Base-by-base conservation (phyloP, 78 protist species). In the Dictyostelium intermedium region DNA sequence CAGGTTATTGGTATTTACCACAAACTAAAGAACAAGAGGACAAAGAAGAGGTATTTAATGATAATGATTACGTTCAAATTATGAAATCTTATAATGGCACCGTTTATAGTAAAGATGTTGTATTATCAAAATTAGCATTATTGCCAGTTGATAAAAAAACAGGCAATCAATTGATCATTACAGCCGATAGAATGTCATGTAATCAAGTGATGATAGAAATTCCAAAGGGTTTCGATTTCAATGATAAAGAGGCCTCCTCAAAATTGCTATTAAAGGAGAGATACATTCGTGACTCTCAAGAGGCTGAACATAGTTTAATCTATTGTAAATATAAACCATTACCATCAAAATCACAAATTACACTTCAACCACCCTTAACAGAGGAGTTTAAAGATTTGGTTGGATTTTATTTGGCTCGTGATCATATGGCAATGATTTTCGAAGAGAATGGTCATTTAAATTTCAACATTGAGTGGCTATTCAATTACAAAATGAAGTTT, bases 381-480 rank as follows among this genome's bases (percentile, higher is more conserved):
- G 66, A 79, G 25, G 34, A 23, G 47, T n/a, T 80, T 23, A 37
- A 80, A 74, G 60, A 63, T 39, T 10, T 89, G 9, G 4, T 60
- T 70, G 94, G 94, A 43, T 27, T 63, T 45, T 89, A 89, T 89
- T 18, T 25, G 13, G 82, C 94, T 6, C 63, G 69, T 35, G 85
- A 89, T 27, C 94, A 89, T 34, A 23, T 70, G 23, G 94, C 77
- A 32, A 5, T 89, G 4, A 80, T 89, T 39, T 89, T 30, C 81
- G 94, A 89, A 89, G 94, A 89, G 8, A 78, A 80, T 69, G 94
- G 87, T 37, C 32, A 27, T 6, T 63, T 89, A 35, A 35, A n/a
- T 30, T 41, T 89, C 5, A 79, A 84, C 14, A 89, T 89, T 25
- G 94, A 89, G 47, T 78, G 85, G 82, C 34, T 89, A 27, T 80